Percentiles rank a stretch among this genome's conserved stretches.
Evolutionary conservation across 371 early-diverging fungal species (phyloP).

Genomic region (Chytridium lagenaria): DNA sequence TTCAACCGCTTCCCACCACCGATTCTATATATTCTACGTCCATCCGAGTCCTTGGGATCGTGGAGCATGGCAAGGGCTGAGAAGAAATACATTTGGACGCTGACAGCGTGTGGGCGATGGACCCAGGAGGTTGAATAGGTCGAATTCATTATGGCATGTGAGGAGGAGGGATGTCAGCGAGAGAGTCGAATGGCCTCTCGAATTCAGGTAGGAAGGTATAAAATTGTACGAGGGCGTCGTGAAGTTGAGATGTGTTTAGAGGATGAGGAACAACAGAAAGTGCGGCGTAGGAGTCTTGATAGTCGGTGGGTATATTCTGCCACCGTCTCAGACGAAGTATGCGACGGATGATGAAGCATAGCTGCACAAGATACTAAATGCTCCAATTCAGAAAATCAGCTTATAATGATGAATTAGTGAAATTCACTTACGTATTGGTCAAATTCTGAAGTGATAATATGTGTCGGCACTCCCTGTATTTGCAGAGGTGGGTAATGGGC

Average conservation of each 20-base stretch:
- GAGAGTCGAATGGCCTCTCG: background rate
- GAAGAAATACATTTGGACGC: background rate
- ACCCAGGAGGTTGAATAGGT: background rate
- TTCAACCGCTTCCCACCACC: background rate
- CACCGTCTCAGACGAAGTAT: background rate
- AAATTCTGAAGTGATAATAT: constrained; percentile 1
- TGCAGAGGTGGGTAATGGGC: background rate
- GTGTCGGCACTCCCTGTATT: background rate
- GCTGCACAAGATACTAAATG: background rate
- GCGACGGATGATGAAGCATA: constrained; percentile 2
- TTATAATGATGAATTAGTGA: background rate
- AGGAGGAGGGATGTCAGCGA: background rate
- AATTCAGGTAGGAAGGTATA: background rate
- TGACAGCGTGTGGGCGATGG: background rate
- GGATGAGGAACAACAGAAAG: background rate
- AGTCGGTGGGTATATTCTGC: background rate
- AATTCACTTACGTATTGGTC: constrained; percentile 3
- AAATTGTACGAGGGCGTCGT: background rate
- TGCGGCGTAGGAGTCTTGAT: background rate
- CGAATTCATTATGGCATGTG: too few species aligned
- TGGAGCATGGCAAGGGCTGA: background rate
- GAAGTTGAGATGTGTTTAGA: background rate
- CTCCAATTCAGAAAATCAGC: background rate
- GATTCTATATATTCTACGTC: background rate
- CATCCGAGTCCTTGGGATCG: background rate